Base-by-base conservation (phyloP, 208 protist genomes). In the Leishmania guyanensis region DNA sequence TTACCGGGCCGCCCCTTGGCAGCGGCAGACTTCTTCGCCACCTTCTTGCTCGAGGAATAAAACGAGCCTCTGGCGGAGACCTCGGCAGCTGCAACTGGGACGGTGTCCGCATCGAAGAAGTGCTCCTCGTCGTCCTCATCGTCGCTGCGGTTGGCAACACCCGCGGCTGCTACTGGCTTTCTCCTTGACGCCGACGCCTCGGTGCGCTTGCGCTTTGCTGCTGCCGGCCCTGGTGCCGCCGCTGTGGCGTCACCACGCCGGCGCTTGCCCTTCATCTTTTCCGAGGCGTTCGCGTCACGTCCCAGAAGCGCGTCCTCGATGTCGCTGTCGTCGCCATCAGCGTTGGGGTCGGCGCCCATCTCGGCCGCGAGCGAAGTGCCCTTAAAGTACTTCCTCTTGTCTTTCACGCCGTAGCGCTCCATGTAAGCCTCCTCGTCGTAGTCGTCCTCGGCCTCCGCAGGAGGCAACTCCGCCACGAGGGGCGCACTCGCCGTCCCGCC, bases 361-460 rank as follows among this genome's bases (percentile, higher is more conserved):
- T 90, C 86, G 5, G 88, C 88, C 78, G 86, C 91, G 43, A 96
- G 75, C 48, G 92, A 93, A 14, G 94, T 97, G 20, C 92, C 92
- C 83, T 92, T 95, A 83, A 97, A 97, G 89, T 92, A 96, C 50
- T 74, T 82, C 46, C 80, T 84, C 88, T 95, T 95, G 83, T 96
- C 90, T 78, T 70, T 91, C 56, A 96, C 90, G 12, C 94, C 92
- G 88, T 94, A 94, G 60, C 85, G 86, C 81, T 84, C 84, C 82
- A 89, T 88, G 77, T 91, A 86, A 75, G 90, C 91, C 36, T 88
- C 92, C 77, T 95, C 92, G 84, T 96, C 94, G 82, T 95, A 93
- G 73, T 93, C 80, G 33, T 84, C 91, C 43, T 95, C 92, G 17
- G 88, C 89, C 22, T 88, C 84, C 20, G 60, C 82, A 4, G 82